Base-by-base conservation (phyloP, 495 filamentous ascomycete genomes). In the Amphirosellinia nigrospora region DNA sequence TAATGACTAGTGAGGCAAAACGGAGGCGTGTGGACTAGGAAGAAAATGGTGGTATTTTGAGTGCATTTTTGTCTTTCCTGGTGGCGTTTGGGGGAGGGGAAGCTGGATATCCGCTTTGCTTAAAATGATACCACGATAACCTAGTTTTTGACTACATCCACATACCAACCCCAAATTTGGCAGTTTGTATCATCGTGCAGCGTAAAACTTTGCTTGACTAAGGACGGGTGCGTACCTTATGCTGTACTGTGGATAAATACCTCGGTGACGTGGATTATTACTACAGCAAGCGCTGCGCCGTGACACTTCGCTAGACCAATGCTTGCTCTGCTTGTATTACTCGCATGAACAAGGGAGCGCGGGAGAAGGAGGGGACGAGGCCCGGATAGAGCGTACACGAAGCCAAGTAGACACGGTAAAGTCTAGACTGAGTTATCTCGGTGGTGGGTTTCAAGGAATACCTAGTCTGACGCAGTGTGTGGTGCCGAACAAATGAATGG, bases 121-220 rank as follows among this genome's bases (percentile, higher is more conserved):
- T 61, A 21, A 41, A 39, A 61, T 61, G 58, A 61, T 61, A 61
- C 58, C 58, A 61, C 36, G 11, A n/a, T n/a, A n/a, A n/a, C n/a
- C n/a, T n/a, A 26, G 36, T 39, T 36, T 28, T 19, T 16, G 36
- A 41, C 28, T 8, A 15, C 36, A 41, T 26, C 15, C 53, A 36
- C 30, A 21, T 23, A 39, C 58, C 2, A 39, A 61, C 28, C 19
- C 53, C 4, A 16, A 36, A 15, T 36, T 32, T 56, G 3, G 45
- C 45, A 23, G 45, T 48, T 53, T 53, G 4, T 15, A 53, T 53
- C 26, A 26, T 53, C 4, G 48, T 52, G 48, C 21, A 13, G 48
- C 48, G 48, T 28, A 28, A 28, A 53, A 28, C 11, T 16, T 28
- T 21, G 23, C 48, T 52, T 4, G 15, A 26, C 28, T 26, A 34